Evolutionary conservation across 164 flowering plant species (phyloP), one percentile per base, ranked within the genome.

Genomic region (Santalum album): DNA sequence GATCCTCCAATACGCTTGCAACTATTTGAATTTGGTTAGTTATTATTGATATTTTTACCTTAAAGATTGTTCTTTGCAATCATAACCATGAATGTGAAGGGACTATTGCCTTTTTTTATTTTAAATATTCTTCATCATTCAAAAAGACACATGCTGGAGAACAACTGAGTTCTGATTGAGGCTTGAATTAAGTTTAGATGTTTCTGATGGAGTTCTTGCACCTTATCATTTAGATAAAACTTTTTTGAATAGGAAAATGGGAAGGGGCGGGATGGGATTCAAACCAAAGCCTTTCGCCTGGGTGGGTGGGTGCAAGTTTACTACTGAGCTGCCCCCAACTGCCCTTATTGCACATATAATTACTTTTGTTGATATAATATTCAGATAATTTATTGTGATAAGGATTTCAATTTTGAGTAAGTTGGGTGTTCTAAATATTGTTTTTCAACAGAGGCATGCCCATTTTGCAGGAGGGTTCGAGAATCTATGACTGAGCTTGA

Each of bases 401-500:
- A 25, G 55, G 23, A 44, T 45, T 52, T 46, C 44, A 32, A 22
- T 54, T 35, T 36, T 45, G 61, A 55, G 32, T 40, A 23, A 54
- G 42, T 36, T 35, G 54, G 65, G n/a, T n/a, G n/a, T n/a, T n/a
- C 57, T 52, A 49, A 57, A 44, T 51, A 9, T 67, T 55, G 58
- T 48, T 63, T 68, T 34, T 70, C 70, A 67, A 74, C 94, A 86
- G 94, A 86, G 78, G 89, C 94, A 61, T 86, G 94, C 76, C 94
- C 94, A 39, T 82, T 86, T 65, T 86, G 94, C 66, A 73, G 94
- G 68, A 78, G 94, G 65, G 89, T 82, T 66, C 69, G 94, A 53
- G 94, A 85, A 59, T 89, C 89, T 49, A 46, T 82, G 60, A 85
- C 94, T 12, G 94, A 85, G 74, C 80, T 85, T 55, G 89, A 85